Evolutionary conservation across 2,329 filamentous ascomycete species (phyloP).

Genomic region (Microascus cirrosus): DNA sequence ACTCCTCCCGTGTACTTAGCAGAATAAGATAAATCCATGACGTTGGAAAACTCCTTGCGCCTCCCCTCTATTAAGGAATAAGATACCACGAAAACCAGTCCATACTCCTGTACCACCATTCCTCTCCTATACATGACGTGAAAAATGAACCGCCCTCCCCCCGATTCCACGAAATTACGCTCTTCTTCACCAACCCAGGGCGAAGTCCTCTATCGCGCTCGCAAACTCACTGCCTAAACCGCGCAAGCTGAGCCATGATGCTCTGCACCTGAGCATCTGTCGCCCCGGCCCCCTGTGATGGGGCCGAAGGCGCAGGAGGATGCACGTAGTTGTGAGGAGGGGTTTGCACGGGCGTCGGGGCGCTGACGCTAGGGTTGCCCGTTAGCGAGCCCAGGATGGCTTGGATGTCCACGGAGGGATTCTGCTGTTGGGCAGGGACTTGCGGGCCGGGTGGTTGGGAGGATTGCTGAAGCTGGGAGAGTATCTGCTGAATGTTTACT

Average conservation of each 20-base stretch:
- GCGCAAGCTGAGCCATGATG: conserved; percentile 63
- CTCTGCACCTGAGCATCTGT: conserved; percentile 49
- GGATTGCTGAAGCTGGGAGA: conserved; percentile 17
- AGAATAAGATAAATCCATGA: too few relatives aligned
- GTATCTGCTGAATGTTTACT: conserved; percentile 2
- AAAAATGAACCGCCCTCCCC: too few relatives aligned
- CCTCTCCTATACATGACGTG: too few relatives aligned
- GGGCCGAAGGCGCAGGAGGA: conserved; percentile 7
- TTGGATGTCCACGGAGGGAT: conserved; percentile 28
- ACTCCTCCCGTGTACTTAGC: too few relatives aligned
- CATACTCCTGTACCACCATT: too few relatives aligned
- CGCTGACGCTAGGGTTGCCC: conserved; percentile 12
- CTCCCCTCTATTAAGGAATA: too few relatives aligned
- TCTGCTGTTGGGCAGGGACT: conserved; percentile 10
- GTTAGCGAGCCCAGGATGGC: conserved; percentile 31
- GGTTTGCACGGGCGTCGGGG: conserved; percentile 11
- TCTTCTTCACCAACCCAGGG: too few relatives aligned
- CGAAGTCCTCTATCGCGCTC: neutral
- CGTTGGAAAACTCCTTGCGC: too few relatives aligned
- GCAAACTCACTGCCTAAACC: conserved; percentile 41
- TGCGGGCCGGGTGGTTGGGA: conserved; percentile 38
- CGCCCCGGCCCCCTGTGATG: conserved; percentile 3
- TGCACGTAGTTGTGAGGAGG: conserved; percentile 20
- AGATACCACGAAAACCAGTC: too few relatives aligned
- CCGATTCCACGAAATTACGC: too few relatives aligned